Evolutionary conservation across 768 basidiomycete species (phyloP).

Genomic region (Obba rivulosa): DNA sequence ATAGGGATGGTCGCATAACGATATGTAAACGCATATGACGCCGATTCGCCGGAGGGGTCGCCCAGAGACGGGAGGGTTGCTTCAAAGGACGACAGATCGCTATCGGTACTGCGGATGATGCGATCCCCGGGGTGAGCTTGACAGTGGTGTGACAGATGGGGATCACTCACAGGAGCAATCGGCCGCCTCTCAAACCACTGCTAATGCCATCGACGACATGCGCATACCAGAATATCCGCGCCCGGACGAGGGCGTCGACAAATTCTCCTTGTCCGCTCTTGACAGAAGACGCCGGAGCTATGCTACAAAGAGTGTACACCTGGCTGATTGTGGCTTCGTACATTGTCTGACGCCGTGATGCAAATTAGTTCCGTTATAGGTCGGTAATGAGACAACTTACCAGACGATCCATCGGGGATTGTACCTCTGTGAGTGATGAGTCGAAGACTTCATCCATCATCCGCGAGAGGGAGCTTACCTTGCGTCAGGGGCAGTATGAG

Average conservation of each 20-base stretch:
- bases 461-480: conserved; percentile 41
- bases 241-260: conserved; percentile 56
- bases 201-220: conserved; percentile 81
- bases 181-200: conserved; percentile 79
- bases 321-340: conserved; percentile 83
- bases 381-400: conserved; percentile 16
- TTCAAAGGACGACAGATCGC: conserved; percentile 74
- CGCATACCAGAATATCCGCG: conserved; percentile 87
- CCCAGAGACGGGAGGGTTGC: conserved; percentile 43
- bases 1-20: conserved; percentile 67
- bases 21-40: conserved; percentile 48
- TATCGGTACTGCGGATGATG: conserved; percentile 47
- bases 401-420: conserved; percentile 39
- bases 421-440: conserved; percentile 30
- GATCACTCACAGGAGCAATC: conserved; percentile 64
- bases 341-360: conserved; percentile 49
- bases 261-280: conserved; percentile 48
- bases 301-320: conserved; percentile 66
- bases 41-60: conserved; percentile 22
- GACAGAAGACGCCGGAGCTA: conserved; percentile 39
- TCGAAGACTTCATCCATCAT: not conserved
- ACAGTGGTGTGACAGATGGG: not conserved
- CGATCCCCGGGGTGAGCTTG: conserved; percentile 1
- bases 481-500: conserved; percentile 80
- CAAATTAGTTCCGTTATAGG: not conserved